Conservation (phyloP, 768 basidiomycete species). For the Amanita pallidorosea region DNA sequence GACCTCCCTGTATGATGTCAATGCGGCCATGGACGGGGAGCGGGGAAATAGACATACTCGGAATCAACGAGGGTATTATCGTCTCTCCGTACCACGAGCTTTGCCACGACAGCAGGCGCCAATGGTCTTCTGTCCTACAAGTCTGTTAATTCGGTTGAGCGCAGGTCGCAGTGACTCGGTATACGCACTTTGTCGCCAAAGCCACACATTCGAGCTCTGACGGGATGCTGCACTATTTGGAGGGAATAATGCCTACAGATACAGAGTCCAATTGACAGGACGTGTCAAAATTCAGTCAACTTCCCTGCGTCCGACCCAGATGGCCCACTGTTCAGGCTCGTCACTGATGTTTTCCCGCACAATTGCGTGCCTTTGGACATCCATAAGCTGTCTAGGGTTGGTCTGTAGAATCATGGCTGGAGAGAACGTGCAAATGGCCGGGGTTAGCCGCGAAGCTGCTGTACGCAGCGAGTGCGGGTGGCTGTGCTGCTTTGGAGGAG, state of each 20-base stretch:
- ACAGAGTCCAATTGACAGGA: constrained; percentile 10
- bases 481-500: background rate
- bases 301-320: constrained; percentile 56
- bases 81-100: constrained; percentile 63
- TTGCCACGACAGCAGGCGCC: constrained; percentile 83
- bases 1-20: constrained; percentile 44
- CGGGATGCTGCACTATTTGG: constrained; percentile 79
- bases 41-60: constrained; percentile 42
- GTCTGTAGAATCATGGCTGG: constrained; percentile 58
- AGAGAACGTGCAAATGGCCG: constrained; percentile 5
- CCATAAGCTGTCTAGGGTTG: constrained; percentile 31
- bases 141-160: constrained; percentile 8
- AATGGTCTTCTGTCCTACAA: constrained; percentile 82
- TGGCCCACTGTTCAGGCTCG: constrained; percentile 55
- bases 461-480: constrained; percentile 6
- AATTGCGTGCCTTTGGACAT: constrained; percentile 7
- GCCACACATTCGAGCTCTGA: constrained; percentile 91
- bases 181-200: constrained; percentile 82
- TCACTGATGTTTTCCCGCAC: constrained; percentile 22
- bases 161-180: constrained; percentile 7
- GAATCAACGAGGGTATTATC: constrained; percentile 61
- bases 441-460: constrained; percentile 8
- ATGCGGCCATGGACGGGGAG: background rate
- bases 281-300: constrained; percentile 13
- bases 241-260: constrained; percentile 63